Percentiles rank a stretch among this genome's conserved stretches.
Conservation (phyloP, 495 filamentous ascomycete genomes). For the Xylaria curta region DNA sequence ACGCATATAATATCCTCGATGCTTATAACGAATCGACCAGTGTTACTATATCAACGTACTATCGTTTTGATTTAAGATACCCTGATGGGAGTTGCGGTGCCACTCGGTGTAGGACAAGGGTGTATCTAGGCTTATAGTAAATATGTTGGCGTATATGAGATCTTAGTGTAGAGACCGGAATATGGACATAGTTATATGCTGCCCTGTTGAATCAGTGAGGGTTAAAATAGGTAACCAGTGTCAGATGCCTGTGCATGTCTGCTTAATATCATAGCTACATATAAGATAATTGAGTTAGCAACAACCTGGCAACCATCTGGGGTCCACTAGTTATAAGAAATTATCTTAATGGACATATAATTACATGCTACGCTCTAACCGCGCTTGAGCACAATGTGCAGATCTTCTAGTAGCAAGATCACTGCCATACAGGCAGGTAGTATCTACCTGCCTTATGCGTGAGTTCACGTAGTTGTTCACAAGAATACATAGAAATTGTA, state of each 20-base stretch:
- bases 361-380: too few species aligned
- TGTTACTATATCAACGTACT: not conserved
- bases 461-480: slow-evolving; percentile 24
- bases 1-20: not conserved
- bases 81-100: slow-evolving; percentile 1
- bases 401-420: not conserved
- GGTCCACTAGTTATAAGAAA: not conserved
- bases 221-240: too few species aligned
- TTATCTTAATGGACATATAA: not conserved
- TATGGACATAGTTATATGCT: not conserved
- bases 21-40: not conserved
- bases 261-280: not conserved
- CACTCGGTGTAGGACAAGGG: not conserved
- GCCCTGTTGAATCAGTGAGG: too few species aligned
- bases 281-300: not conserved
- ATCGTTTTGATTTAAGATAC: not conserved
- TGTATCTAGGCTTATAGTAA: not conserved
- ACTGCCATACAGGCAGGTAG: too few species aligned
- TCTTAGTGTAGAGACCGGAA: not conserved
- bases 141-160: not conserved
- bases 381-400: not conserved
- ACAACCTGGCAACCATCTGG: not conserved
- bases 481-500: slow-evolving; percentile 27
- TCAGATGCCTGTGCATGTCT: not conserved
- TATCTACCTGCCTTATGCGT: too few species aligned